phyloP scores from a whole-genome alignment of 1,284 basidiomycete species.

The Boletus sp. region DNA sequence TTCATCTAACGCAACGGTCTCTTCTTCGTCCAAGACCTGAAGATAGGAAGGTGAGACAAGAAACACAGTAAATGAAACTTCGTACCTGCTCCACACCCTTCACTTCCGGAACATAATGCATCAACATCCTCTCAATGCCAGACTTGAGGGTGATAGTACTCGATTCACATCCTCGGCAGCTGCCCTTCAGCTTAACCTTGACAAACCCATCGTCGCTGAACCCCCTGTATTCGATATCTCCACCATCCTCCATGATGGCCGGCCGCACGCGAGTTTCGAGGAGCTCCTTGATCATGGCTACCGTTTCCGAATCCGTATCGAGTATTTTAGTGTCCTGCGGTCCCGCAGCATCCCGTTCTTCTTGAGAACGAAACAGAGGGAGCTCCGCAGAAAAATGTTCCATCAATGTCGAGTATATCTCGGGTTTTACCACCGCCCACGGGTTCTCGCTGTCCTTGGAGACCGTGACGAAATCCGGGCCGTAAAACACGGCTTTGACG shows the following conservation, averaged over 20 bases:
- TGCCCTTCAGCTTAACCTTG: conserved; percentile 93
- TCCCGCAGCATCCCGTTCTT: conserved; percentile 77
- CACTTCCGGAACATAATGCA: conserved; percentile 99
- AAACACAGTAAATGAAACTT: conserved; percentile 11
- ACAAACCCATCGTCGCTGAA: conserved; percentile 74
- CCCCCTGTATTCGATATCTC: conserved; percentile 85
- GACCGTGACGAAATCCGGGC: conserved; percentile 98
- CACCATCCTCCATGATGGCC: conserved; percentile 96
- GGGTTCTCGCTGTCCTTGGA: conserved; percentile 86
- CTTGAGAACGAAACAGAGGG: conserved; percentile 81
- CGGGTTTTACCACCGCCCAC: conserved; percentile 96
- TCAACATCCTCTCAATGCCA: conserved; percentile 97
- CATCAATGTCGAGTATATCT: conserved; percentile 98
- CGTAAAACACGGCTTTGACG: conserved; percentile 89
- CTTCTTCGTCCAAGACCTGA: conserved; percentile 90
- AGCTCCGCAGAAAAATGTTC: conserved; percentile 94
- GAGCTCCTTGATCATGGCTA: conserved; percentile 99
- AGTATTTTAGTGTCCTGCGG: conserved; percentile 96
- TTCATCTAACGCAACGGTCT: conserved; percentile 85
- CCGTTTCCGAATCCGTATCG: conserved; percentile 95
- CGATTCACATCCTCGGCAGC: conserved; percentile 92
- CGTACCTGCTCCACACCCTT: conserved; percentile 93
- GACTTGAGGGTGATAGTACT: conserved; percentile 95
- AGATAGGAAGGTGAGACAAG: conserved; percentile 15
- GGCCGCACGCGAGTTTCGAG: conserved; percentile 95